Base-by-base conservation (phyloP, 495 filamentous ascomycete species). In the Evernia prunastri region DNA sequence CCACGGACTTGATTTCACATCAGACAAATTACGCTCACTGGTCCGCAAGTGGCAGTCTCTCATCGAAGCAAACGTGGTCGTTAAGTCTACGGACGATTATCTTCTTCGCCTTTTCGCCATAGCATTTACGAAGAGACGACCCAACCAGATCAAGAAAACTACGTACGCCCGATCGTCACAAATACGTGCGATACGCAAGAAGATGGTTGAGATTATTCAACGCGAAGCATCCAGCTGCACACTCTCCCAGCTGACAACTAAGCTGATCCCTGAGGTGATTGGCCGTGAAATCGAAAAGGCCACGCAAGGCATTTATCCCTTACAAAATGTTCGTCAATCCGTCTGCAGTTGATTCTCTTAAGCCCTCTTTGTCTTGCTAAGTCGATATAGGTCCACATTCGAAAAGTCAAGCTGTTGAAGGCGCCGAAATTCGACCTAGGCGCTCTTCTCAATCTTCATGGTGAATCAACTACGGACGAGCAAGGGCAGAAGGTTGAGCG, bases 101-200 rank as follows among this genome's bases (percentile, higher is more conserved):
- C 92, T 97, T 71, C 83, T 98, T 77, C 91, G 94, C 67, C 87
- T 98, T 69, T 98, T 98, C 81, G 89, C 89, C 76, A 97, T 98
- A 72, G 94, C 94, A 68, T 98, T 98, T 85, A 98, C 94, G 77
- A 97, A 97, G 89, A 83, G 90, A 76, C 85, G 94, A 72, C 91
- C 92, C 67, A 98, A 98, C 83, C 94, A 98, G 82, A 91, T 98
- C 82, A 96, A 96, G 89, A 97, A 97, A 87, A 98, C 94, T 70
- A 97, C 95, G 72, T 98, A 98, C 76, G 94, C 94, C 65, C 85
- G 87, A 64, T 89, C 90, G 70, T 96, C 93, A 63, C 94, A 98
- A 80, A 97, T 97, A 77, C 87, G 95, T 64, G 85, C 88, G 69
- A 98, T 98, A 77, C 87, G 94, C 79, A 93, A 92, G 85, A 97